Percentiles rank a stretch among this genome's conserved stretches.
These are phyloP conservation scores for Solanum rostratum DNA, from an alignment of 257 asterid species.

Conservation along the genomic window DNA sequence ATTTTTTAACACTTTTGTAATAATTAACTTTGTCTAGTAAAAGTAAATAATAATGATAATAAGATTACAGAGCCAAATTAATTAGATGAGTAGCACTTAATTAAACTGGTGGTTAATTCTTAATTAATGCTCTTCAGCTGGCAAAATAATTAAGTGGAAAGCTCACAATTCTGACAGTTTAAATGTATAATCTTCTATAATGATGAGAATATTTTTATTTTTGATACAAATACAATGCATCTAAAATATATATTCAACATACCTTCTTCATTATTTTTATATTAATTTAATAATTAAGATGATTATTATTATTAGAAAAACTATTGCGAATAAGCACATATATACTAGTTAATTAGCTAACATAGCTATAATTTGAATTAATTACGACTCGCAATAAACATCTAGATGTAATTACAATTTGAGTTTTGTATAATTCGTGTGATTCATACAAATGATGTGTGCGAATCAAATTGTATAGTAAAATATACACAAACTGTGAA, in stretches of 20 bases:
- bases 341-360: too few relatives aligned
- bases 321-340: too few relatives aligned
- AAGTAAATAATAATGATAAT: neutral
- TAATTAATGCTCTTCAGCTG: constrained; percentile 5
- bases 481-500: too few relatives aligned
- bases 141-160: constrained; percentile 5
- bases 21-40: neutral
- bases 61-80: neutral
- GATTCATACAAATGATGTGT: too few relatives aligned
- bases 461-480: too few relatives aligned
- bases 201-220: neutral
- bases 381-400: too few relatives aligned
- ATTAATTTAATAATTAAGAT: too few relatives aligned
- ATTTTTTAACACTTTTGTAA: neutral
- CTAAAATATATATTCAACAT: neutral
- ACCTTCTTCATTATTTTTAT: too few relatives aligned
- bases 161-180: neutral
- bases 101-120: neutral
- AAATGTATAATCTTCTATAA: neutral
- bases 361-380: too few relatives aligned
- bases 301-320: too few relatives aligned
- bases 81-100: neutral
- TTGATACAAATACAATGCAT: neutral
- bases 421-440: too few relatives aligned
- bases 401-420: too few relatives aligned